Percentiles rank a stretch among this genome's conserved stretches.
Evolutionary conservation across 2,329 filamentous ascomycete species (phyloP).

Genomic region (Fusarium neocosmosporiellum): DNA sequence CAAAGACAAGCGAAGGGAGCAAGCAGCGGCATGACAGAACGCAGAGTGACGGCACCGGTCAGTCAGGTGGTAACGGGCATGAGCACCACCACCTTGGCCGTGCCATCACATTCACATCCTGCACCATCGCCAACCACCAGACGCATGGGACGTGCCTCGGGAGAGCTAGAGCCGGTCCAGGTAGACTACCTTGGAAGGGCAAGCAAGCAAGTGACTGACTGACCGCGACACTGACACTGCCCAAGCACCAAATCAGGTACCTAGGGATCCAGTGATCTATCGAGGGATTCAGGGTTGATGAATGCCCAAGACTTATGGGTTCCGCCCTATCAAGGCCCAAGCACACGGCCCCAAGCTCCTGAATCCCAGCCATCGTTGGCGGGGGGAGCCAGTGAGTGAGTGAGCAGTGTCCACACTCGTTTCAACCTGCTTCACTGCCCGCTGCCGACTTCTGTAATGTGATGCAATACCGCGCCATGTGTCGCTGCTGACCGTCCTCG

Average conservation of each 20-base stretch:
- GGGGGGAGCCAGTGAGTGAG: slow-evolving; percentile 17
- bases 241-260: slow-evolving; percentile 32
- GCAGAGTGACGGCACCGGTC: slow-evolving; percentile 28
- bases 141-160: slow-evolving; percentile 12
- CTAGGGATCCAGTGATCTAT: slow-evolving; percentile 37
- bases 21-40: slow-evolving; percentile 10
- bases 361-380: slow-evolving; percentile 9
- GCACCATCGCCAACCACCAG: slow-evolving; percentile 23
- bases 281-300: slow-evolving; percentile 38
- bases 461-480: slow-evolving; percentile 33
- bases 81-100: slow-evolving; percentile 25
- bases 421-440: slow-evolving; percentile 34
- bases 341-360: slow-evolving; percentile 26
- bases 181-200: slow-evolving; percentile 1
- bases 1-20: slow-evolving; percentile 8
- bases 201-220: slow-evolving; percentile 27
- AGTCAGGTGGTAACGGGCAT: slow-evolving; percentile 37
- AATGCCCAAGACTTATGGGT: slow-evolving; percentile 40
- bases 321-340: slow-evolving; percentile 36
- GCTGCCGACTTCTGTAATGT: slow-evolving; percentile 25
- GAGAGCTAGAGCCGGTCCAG: slow-evolving; percentile 1
- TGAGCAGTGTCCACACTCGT: slow-evolving; percentile 41
- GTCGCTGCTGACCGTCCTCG: slow-evolving; percentile 16
- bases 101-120: slow-evolving; percentile 36
- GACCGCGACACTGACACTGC: slow-evolving; percentile 10